These are phyloP conservation scores for Yarrowia sp. DNA, from an alignment of 805 yeast species.

Conservation along the genomic window DNA sequence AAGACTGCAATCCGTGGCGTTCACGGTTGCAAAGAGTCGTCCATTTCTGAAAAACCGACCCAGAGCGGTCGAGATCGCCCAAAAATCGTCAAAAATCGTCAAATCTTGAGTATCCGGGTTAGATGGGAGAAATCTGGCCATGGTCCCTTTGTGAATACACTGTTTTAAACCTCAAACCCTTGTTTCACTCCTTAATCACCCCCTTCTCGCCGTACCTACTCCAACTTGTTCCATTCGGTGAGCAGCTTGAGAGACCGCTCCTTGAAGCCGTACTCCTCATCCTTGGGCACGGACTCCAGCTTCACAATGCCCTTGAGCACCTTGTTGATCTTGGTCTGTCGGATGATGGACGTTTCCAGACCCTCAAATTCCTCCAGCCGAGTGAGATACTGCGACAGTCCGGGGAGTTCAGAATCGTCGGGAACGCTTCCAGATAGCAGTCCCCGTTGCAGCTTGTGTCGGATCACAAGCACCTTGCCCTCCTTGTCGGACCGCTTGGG, in stretches of 20 bases:
- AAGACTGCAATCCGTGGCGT: background rate
- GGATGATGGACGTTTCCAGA: constrained; percentile 47
- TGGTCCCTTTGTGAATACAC: no score
- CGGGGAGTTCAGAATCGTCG: constrained; percentile 44
- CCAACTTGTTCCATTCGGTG: constrained; percentile 35
- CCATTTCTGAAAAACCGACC: background rate
- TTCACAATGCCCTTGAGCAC: constrained; percentile 48
- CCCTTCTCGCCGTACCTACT: background rate
- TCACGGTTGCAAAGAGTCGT: background rate
- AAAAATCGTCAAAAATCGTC: background rate
- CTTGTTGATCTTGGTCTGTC: constrained; percentile 50
- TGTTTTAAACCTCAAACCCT: no score
- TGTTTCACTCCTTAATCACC: no score
- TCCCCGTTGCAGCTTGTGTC: constrained; percentile 48
- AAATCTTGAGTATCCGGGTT: background rate
- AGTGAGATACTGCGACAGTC: constrained; percentile 45
- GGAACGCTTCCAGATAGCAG: constrained; percentile 32
- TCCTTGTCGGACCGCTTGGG: constrained; percentile 40
- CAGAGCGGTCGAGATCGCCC: background rate
- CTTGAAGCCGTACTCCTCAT: constrained; percentile 47
- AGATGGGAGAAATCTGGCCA: no score
- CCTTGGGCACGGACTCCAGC: constrained; percentile 47
- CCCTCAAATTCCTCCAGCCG: constrained; percentile 48
- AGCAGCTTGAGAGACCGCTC: constrained; percentile 45
- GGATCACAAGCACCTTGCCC: constrained; percentile 45